Base-by-base conservation (phyloP, 176 grass and related monocot species). In the Carex pumila region DNA sequence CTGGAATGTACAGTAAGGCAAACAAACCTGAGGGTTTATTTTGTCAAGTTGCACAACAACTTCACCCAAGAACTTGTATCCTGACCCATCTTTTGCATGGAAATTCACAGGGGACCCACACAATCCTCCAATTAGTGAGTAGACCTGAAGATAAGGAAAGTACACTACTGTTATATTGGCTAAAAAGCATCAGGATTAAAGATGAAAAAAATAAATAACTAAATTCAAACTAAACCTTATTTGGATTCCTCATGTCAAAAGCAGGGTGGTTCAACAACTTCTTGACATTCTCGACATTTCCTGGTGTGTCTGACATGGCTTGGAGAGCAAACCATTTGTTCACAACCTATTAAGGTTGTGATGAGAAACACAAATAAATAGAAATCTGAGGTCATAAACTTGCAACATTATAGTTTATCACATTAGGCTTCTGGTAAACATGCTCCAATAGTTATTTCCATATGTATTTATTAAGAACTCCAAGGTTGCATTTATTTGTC, bases 241-340 rank as follows among this genome's bases (percentile, higher is more conserved):
- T 92, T 60, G 96, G 96, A 75, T 99, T 99, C 66, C 89, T 70
- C 83, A 95, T 71, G 81, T 99, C 96, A 68, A 99, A 99, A 66
- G 96, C 93, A 81, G 96, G 93, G 73, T 99, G 93, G 70, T 18
- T 64, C 68, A 93, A 72, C 81, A 99, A 6, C 84, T 99, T 95
- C 31, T 92, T 81, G 61, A 95, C 89, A 79, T 99, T 90, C 47
- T 30, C 85, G 14, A 99, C 91, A 71, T 99, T 99, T 71, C 91
- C 93, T 71, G 91, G 96, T 85, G 94, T 87, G 47, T 99, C 96
- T 12, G 96, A 99, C 65, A 89, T 92, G 71, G 96, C 93, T 93
- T 99, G 96, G 75, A 99, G 92, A 81, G 96, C 88, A 93, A 99
- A 95, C 93, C 96, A 99, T 88, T 99, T 95, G 88, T 94, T 99